Base-by-base conservation (phyloP, 805 yeast genomes). In the Yamadazyma tumulicola region DNA sequence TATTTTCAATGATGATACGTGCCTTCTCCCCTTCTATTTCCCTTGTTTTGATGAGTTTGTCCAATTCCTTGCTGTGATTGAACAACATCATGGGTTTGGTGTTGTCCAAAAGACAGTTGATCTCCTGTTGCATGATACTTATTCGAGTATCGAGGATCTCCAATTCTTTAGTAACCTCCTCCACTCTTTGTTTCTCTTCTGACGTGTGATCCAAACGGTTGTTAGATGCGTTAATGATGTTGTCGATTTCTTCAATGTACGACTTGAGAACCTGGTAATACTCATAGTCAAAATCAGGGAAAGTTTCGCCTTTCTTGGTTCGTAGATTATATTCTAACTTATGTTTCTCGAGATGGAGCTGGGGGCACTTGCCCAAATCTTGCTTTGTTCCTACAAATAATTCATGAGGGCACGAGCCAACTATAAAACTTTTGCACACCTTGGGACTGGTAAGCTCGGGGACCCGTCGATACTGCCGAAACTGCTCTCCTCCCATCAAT, bases 371-470 rank as follows among this genome's bases (percentile, higher is more conserved):
- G 1, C 96, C 96, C 43, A 85, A 59, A 51, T 83, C 85, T 51
- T 82, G 83, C 54, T 87, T 88, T 9, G 96, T 85, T 5, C 86
- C 85, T 9, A 71, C 70, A 51, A 89, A 85, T 30, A 88, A 55
- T 43, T 88, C 96, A 54, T 84, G 81, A 0, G 95, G 91, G 48
- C 97, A 89, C 6, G 75, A 73, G 0, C 93, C 96, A 11, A 86
- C 85, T n/a, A 89, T 56, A 53, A 80, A 89, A 13, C 84, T 68
- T 53, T 83, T 84, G 59, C 97, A 89, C 5, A 87, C 79, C 28
- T 76, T 65, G 10, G 34, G 69, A 55, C 42, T 62, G 29, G 60
- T 64, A 61, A 57, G 67, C 46, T 52, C 77, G 37, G 55, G 67
- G 51, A 48, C 73, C 41, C 59, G 59, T 42, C 56, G 39, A 18